Percentiles rank a stretch among this genome's conserved stretches.
These are phyloP conservation scores for Scheffersomyces stambukii DNA, from an alignment of 1,139 yeast species.

Conservation along the genomic window DNA sequence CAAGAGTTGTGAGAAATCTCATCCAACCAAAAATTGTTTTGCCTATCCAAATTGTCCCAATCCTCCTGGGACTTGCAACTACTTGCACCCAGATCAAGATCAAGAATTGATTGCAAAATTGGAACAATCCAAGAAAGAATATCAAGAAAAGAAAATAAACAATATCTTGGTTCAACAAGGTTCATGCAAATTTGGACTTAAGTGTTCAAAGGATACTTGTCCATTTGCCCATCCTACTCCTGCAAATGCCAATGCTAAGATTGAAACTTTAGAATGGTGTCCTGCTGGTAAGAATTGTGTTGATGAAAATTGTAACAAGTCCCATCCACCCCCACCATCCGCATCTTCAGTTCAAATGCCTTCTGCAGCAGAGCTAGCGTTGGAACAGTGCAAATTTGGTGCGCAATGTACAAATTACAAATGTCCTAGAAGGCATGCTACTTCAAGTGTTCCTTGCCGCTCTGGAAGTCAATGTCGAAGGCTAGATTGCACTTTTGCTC, in stretches of 20 bases:
- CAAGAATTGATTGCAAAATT: conserved; percentile 63
- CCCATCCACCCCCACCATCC: conserved; percentile 70
- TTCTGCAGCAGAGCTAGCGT: conserved; percentile 41
- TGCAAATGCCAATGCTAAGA: conserved; percentile 69
- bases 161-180: conserved; percentile 16
- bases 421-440: conserved; percentile 85
- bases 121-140: conserved; percentile 54
- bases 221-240: conserved; percentile 93
- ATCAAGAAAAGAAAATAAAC: conserved; percentile 35
- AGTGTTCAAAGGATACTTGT: conserved; percentile 74
- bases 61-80: conserved; percentile 78
- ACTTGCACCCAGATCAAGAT: conserved; percentile 81
- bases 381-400: conserved; percentile 83
- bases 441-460: conserved; percentile 68
- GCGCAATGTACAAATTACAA: conserved; percentile 66
- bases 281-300: conserved; percentile 61
- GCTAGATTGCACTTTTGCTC: conserved; percentile 76
- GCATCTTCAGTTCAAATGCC: conserved; percentile 22
- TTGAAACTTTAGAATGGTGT: conserved; percentile 73
- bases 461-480: conserved; percentile 75
- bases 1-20: conserved; percentile 67
- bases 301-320: conserved; percentile 59
- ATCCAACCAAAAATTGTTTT: conserved; percentile 74
- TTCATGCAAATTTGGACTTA: conserved; percentile 68
- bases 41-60: conserved; percentile 78